Evolutionary conservation across 352 stramenopile species (phyloP).

Genomic region (Phytophthora palmivora): DNA sequence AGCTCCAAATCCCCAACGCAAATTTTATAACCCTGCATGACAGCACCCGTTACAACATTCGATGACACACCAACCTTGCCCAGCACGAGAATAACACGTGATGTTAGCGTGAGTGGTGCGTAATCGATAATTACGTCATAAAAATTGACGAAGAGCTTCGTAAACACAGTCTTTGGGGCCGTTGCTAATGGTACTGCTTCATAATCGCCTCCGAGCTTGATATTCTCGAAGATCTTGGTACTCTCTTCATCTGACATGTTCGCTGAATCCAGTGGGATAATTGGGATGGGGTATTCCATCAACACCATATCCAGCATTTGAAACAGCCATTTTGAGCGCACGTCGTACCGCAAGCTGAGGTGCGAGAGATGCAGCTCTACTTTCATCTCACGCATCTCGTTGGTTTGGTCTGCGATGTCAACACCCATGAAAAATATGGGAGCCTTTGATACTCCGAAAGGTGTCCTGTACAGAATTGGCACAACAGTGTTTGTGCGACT

Average conservation of each 20-base stretch:
- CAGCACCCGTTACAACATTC: slow-evolving; percentile 86
- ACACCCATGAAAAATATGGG: slow-evolving; percentile 84
- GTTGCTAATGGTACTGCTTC: slow-evolving; percentile 72
- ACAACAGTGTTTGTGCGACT: slow-evolving; percentile 42
- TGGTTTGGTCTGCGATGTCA: slow-evolving; percentile 82
- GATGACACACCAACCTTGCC: slow-evolving; percentile 81
- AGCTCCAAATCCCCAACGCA: slow-evolving; percentile 73
- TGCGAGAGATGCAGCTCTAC: slow-evolving; percentile 88
- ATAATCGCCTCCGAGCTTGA: slow-evolving; percentile 40
- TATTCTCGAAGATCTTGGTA: slow-evolving; percentile 45
- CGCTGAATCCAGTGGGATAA: slow-evolving; percentile 85
- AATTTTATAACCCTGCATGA: slow-evolving; percentile 91
- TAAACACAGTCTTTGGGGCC: slow-evolving; percentile 85
- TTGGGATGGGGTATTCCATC: slow-evolving; percentile 82
- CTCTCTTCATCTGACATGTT: slow-evolving; percentile 67
- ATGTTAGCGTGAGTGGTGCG: slow-evolving; percentile 61
- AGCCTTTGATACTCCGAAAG: slow-evolving; percentile 74
- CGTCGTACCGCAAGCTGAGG: slow-evolving; percentile 82
- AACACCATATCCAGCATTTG: slow-evolving; percentile 80
- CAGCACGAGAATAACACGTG: slow-evolving; percentile 77
- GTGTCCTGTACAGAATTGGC: slow-evolving; percentile 85
- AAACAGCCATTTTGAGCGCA: slow-evolving; percentile 82
- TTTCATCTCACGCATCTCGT: slow-evolving; percentile 91
- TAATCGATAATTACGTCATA: slow-evolving; percentile 88
- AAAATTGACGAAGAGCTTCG: slow-evolving; percentile 88